These are phyloP conservation scores for Mrakia hoshinonis DNA, from an alignment of 768 basidiomycete species.

Conservation along the genomic window DNA sequence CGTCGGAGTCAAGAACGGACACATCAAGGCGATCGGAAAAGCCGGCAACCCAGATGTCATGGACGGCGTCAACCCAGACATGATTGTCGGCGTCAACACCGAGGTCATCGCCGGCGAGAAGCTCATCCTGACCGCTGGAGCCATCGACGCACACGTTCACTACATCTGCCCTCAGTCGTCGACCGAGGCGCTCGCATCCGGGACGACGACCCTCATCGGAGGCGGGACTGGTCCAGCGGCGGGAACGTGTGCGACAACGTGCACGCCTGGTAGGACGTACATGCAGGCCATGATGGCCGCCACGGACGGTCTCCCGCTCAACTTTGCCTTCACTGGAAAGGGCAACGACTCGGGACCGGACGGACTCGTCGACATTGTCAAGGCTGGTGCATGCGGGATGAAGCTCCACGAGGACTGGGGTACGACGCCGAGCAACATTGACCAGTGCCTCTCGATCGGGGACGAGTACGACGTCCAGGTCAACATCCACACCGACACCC, in stretches of 20 bases:
- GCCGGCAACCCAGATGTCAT: slow-evolving; percentile 93
- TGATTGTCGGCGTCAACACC: slow-evolving; percentile 81
- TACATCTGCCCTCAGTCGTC: slow-evolving; percentile 94
- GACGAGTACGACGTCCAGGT: slow-evolving; percentile 93
- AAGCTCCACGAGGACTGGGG: slow-evolving; percentile 99
- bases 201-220: slow-evolving; percentile 88
- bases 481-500: slow-evolving; percentile 92
- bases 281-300: slow-evolving; percentile 84
- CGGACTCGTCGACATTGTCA: slow-evolving; percentile 69
- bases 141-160: slow-evolving; percentile 84
- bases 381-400: slow-evolving; percentile 75
- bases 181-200: slow-evolving; percentile 57
- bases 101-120: slow-evolving; percentile 96
- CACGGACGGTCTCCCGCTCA: slow-evolving; percentile 80
- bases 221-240: slow-evolving; percentile 92
- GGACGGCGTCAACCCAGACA: slow-evolving; percentile 60
- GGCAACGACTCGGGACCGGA: slow-evolving; percentile 76
- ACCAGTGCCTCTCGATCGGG: slow-evolving; percentile 64
- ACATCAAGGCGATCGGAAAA: slow-evolving; percentile 85
- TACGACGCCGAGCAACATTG: slow-evolving; percentile 71
- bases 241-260: slow-evolving; percentile 86
- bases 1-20: slow-evolving; percentile 77
- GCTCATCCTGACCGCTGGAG: slow-evolving; percentile 85
- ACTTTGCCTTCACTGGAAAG: slow-evolving; percentile 92
- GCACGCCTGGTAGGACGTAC: slow-evolving; percentile 82